A percentile compares a stretch with the other conserved stretches of the same genome.
Evolutionary conservation across 108 stramenopile genomes (phyloP).

Genomic region (Poteriospumella lacustris): DNA sequence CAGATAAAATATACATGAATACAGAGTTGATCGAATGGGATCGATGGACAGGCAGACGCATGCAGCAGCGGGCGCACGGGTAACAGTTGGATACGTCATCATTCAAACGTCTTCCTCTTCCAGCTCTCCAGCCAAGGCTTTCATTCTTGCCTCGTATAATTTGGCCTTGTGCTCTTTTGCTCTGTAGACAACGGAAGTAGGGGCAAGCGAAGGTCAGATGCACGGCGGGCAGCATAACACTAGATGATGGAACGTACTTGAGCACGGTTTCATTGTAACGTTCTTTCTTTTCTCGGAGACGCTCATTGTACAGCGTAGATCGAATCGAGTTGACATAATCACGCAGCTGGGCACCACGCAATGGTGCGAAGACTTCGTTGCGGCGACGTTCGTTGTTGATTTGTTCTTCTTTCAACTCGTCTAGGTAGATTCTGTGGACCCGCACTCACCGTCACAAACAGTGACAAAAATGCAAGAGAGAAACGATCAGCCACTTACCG

Average conservation of each 20-base stretch:
- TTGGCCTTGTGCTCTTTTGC: conserved; percentile 19
- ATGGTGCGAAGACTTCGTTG: background rate
- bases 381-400: background rate
- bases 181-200: no score
- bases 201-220: no score
- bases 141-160: background rate
- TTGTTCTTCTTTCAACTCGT: background rate
- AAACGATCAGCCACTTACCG: background rate
- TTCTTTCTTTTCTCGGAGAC: background rate
- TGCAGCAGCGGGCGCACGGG: no score
- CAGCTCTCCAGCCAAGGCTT: background rate
- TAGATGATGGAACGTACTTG: background rate
- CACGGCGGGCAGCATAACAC: no score
- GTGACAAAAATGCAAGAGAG: background rate
- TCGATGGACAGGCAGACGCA: no score
- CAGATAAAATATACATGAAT: no score
- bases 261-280: background rate
- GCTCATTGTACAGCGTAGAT: background rate
- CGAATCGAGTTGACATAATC: background rate
- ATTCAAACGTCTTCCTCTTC: background rate
- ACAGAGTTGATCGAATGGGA: no score
- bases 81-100: no score
- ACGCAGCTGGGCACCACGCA: background rate
- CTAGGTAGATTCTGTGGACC: background rate
- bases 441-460: background rate